Conservation (phyloP, 768 basidiomycete genomes). For the Suillus subalutaceus region DNA sequence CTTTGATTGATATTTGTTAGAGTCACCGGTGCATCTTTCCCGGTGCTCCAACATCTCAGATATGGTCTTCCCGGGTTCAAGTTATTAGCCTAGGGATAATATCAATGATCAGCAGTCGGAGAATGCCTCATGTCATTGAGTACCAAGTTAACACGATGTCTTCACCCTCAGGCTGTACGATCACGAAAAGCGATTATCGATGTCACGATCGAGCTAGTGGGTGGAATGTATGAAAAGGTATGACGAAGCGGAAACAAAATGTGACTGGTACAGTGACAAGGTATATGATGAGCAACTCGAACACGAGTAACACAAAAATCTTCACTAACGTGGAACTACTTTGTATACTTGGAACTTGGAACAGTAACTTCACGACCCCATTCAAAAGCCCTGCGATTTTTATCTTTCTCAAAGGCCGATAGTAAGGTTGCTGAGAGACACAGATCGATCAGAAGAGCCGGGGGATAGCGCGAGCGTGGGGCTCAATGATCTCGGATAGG, state of each 20-base stretch:
- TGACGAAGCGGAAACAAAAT: not conserved
- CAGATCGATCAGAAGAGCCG: not conserved
- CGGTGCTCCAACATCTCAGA: not conserved
- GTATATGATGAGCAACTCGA: not conserved
- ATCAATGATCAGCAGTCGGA: too few species aligned
- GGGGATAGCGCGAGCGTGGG: not conserved
- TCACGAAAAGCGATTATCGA: not conserved
- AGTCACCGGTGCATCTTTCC: not conserved
- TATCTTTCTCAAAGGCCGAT: not conserved
- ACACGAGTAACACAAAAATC: not conserved
- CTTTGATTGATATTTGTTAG: not conserved
- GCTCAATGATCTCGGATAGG: not conserved
- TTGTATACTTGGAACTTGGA: not conserved
- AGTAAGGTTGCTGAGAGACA: not conserved
- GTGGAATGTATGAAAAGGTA: not conserved
- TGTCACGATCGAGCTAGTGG: not conserved
- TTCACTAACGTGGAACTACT: not conserved
- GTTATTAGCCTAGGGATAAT: too few species aligned
- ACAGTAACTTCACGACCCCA: not conserved
- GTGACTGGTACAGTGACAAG: not conserved
- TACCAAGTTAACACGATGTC: not conserved
- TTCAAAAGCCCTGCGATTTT: not conserved
- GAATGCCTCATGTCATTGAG: not conserved
- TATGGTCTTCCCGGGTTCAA: not conserved
- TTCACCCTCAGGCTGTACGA: not conserved